Evolutionary conservation across 257 asterid species (phyloP), one percentile per base, ranked within the genome.

Genomic region (Thymus quinquecostatus): DNA sequence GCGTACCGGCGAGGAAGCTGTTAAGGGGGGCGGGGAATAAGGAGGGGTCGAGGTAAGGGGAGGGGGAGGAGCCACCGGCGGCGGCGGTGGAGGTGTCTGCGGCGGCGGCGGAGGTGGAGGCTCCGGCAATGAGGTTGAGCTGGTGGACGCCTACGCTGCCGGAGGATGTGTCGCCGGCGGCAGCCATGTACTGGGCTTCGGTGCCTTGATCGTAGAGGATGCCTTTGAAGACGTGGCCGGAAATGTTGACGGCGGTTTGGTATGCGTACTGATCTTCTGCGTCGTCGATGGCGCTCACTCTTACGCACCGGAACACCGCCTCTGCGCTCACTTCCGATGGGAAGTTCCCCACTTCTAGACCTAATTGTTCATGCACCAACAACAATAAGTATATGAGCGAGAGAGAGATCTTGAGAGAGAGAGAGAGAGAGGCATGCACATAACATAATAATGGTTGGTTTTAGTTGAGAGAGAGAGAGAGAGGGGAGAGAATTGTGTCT

Each of bases 1-100:
- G 97, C 95, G 96, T 94, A 89, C 98, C 98, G 70, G 96, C 86
- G 75, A 89, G 84, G 93, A 84, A 94, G 75, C 87, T 86, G 75
- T 71, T 88, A 32, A 94, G 74, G 2, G 97, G 90, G 70, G 97
- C 87, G 21, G 96, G 91, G 68, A 83, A 90, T 32, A 86, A 55
- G 2, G 90, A 84, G 34, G 82, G 86, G 67, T 93, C 95, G 1
- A 92, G 75, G 76, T 75, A 93, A n/a, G 84, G 73, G 12, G 87
- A 65, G 14, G 27, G 68, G 32, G 57, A 64, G 10, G 41, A 21
- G 21, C 21, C 21, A 21, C 21, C 65, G 32, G 63, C 72, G 2
- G 79, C 78, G 43, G 85, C 27, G 36, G 86, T 44, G 27, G 82
- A 50, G 27, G 75, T 48, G 2, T 79, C 76, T 13, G 87, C 44